Evolutionary conservation across 768 basidiomycete species (phyloP).

Genomic region (Mrakia blollopis): DNA sequence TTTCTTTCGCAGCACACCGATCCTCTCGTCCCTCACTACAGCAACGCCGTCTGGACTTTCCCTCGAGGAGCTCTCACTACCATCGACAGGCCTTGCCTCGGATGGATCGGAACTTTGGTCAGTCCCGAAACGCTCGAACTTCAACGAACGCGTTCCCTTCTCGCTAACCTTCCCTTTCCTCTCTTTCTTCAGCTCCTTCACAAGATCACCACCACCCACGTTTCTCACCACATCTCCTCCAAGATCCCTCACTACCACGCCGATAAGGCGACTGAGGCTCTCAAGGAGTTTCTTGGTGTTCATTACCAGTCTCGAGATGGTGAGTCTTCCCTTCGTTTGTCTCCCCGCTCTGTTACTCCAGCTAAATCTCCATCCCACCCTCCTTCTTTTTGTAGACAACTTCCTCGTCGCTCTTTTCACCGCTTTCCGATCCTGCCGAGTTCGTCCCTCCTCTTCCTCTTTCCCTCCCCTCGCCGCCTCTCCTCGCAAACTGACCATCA

Average conservation of each 20-base stretch:
- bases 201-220: constrained; percentile 11
- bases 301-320: constrained; percentile 46
- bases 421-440: constrained; percentile 8
- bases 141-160: background rate
- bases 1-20: no score
- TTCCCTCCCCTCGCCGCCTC: background rate
- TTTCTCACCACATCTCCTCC: constrained; percentile 78
- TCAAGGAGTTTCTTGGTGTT: constrained; percentile 68
- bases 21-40: constrained; percentile 55
- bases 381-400: background rate
- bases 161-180: background rate
- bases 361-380: no score
- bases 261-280: constrained; percentile 83
- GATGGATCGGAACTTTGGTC: constrained; percentile 66
- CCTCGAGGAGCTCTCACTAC: constrained; percentile 50
- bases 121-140: background rate
- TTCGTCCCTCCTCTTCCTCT: background rate
- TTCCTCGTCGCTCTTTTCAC: constrained; percentile 16
- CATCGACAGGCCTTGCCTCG: constrained; percentile 69
- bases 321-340: constrained; percentile 43
- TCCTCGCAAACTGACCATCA: no score
- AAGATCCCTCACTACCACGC: constrained; percentile 85
- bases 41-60: constrained; percentile 73
- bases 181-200: background rate
- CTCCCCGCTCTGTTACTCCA: background rate